Base-by-base conservation (phyloP, 371 early-diverging fungal species). In the Dinochytrium kinnereticum region DNA sequence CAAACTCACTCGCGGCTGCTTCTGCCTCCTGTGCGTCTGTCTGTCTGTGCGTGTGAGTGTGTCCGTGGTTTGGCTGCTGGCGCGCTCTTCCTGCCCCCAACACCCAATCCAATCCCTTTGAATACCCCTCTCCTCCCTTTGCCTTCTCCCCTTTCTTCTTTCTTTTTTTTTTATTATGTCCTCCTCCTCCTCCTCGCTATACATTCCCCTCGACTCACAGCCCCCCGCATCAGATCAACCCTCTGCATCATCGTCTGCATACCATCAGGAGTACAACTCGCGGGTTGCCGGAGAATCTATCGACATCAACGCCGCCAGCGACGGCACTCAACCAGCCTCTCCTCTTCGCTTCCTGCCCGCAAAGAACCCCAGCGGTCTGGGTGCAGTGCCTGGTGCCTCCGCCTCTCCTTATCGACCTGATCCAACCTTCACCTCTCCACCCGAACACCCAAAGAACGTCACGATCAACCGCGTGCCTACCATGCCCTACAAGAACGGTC, bases 271-370 rank as follows among this genome's bases (percentile, higher is more conserved):
- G 24, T 61, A 61, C 61, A 61, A 26, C 37, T 61, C 61, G 13
- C 61, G 61, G 13, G 61, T 61, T 15, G 61, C 61, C 7, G 61
- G 61, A 10, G 61, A 61, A 34, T 61, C 61, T 15, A 61, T 61
- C 37, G 61, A 61, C 61, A 13, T 61, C n/a, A 37, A 24, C 34
- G 36, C 61, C 13, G 61, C 31, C 36, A 61, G 26, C 28, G n/a
- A n/a, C n/a, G n/a, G n/a, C n/a, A n/a, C n/a, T n/a, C n/a, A 61
- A 36, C 36, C 61, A 34, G n/a, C 7, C 36, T 61, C 61, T 5
- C 61, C 61, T 36, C 34, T 61, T 33, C 61, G 61, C 36, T 61
- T 61, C 34, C 61, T 61, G 3, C 61, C 61, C 61, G 61, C 61
- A 61, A 61, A 61, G 36, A 34, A n/a, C 61, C 3, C 34, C 61